Evolutionary conservation across 495 filamentous ascomycete genomes (phyloP).

Genomic region (Lasiosphaeris hirsuta): DNA sequence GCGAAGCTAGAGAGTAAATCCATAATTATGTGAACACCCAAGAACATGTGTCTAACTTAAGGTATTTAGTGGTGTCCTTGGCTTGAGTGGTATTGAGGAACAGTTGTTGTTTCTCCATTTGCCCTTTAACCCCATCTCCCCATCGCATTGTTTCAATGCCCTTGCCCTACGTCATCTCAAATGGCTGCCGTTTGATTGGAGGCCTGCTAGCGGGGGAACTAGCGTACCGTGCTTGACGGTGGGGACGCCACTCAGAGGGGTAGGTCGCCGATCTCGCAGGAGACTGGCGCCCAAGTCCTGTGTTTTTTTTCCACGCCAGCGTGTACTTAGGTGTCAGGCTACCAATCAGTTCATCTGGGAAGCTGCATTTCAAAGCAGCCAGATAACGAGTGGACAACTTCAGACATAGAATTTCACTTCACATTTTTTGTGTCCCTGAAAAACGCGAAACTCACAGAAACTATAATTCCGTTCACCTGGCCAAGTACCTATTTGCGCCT

Average conservation of each 20-base stretch:
- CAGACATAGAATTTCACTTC: not conserved
- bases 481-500: not conserved
- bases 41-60: no score
- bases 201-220: not conserved
- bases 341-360: not conserved
- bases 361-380: slow-evolving; percentile 8
- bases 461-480: no score
- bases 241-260: slow-evolving; percentile 12
- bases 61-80: no score
- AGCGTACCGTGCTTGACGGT: not conserved
- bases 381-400: not conserved
- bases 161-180: slow-evolving; percentile 5
- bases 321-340: no score
- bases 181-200: not conserved
- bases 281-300: no score
- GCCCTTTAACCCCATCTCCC: no score
- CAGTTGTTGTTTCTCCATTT: not conserved
- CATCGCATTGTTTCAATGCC: no score
- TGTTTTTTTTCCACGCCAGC: not conserved
- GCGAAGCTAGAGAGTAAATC: no score
- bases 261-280: slow-evolving; percentile 10
- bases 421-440: not conserved
- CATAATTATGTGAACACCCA: no score
- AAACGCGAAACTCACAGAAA: no score
- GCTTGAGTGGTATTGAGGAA: no score